These are phyloP conservation scores for Cladosporium sp. DNA, from an alignment of 2,329 filamentous ascomycete genomes.

Conservation along the genomic window DNA sequence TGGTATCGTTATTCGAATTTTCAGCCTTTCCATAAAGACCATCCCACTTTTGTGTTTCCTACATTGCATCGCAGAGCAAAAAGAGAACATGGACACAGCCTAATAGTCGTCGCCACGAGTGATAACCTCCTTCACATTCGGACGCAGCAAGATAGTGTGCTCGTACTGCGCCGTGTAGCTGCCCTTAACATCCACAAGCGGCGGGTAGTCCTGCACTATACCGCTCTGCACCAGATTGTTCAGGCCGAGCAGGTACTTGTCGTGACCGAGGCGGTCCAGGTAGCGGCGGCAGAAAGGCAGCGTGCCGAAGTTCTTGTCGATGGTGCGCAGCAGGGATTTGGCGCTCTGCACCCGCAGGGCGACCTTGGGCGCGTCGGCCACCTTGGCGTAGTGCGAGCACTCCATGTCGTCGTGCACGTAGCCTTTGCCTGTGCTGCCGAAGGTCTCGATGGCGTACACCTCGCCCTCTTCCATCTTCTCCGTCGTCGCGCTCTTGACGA, in stretches of 20 bases:
- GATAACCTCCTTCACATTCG: constrained; percentile 39
- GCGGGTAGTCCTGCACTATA: constrained; percentile 54
- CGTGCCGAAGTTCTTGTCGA: constrained; percentile 60
- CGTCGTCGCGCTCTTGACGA: constrained; percentile 47
- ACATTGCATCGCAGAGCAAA: neutral
- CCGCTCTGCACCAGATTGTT: constrained; percentile 55
- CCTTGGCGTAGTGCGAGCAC: constrained; percentile 34
- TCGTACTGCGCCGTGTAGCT: constrained; percentile 64
- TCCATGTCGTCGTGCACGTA: constrained; percentile 44
- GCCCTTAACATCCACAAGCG: constrained; percentile 54
- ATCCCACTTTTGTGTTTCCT: neutral
- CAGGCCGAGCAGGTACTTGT: constrained; percentile 57
- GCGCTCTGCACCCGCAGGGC: constrained; percentile 47
- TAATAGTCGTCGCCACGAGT: constrained; percentile 28
- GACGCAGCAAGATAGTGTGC: constrained; percentile 45
- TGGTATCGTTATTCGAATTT: constrained; percentile 9
- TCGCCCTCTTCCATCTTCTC: constrained; percentile 58
- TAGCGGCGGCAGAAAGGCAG: constrained; percentile 60
- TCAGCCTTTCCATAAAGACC: neutral
- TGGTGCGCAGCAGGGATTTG: constrained; percentile 54
- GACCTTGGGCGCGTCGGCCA: constrained; percentile 34
- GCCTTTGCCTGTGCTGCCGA: constrained; percentile 53
- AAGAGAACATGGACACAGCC: neutral
- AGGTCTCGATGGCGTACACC: constrained; percentile 57
- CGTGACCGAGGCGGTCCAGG: constrained; percentile 58